Evolutionary conservation across 2,329 filamentous ascomycete species (phyloP).

Genomic region (Basipetospora sp.): DNA sequence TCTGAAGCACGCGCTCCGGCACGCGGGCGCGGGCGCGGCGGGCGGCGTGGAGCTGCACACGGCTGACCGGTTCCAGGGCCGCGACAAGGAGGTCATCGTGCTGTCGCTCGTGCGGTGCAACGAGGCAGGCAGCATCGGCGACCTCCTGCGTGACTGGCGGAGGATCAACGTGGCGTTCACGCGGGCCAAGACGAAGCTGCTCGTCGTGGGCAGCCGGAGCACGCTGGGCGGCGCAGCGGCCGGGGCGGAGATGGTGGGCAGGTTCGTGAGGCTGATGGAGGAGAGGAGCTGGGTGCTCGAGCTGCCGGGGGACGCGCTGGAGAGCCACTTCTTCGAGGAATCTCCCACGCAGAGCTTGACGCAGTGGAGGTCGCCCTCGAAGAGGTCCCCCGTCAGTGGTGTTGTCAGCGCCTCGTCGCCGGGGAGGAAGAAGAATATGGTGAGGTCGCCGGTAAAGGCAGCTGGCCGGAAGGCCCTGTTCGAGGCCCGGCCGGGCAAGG

Average conservation of each 20-base stretch:
- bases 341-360: constrained; percentile 27
- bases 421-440: constrained; percentile 16
- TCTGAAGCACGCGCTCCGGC: constrained; percentile 57
- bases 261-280: constrained; percentile 66
- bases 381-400: constrained; percentile 7
- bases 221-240: constrained; percentile 53
- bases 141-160: constrained; percentile 79
- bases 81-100: constrained; percentile 86
- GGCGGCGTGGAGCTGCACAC: constrained; percentile 91
- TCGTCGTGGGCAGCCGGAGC: constrained; percentile 68
- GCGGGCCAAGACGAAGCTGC: constrained; percentile 75
- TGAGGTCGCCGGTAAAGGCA: constrained; percentile 14
- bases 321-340: constrained; percentile 54
- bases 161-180: constrained; percentile 94
- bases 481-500: constrained; percentile 21
- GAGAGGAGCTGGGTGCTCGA: constrained; percentile 66
- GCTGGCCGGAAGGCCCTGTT: constrained; percentile 10
- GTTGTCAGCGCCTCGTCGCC: constrained; percentile 9
- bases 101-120: constrained; percentile 82
- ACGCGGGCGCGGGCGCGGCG: constrained; percentile 17
- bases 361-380: constrained; percentile 18
- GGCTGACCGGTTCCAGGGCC: constrained; percentile 88
- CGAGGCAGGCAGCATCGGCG: constrained; percentile 67
- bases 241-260: constrained; percentile 60
- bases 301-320: constrained; percentile 47